Evolutionary conservation across 108 stramenopile genomes (phyloP).

Genomic region (Cyclostephanos invisitatus): DNA sequence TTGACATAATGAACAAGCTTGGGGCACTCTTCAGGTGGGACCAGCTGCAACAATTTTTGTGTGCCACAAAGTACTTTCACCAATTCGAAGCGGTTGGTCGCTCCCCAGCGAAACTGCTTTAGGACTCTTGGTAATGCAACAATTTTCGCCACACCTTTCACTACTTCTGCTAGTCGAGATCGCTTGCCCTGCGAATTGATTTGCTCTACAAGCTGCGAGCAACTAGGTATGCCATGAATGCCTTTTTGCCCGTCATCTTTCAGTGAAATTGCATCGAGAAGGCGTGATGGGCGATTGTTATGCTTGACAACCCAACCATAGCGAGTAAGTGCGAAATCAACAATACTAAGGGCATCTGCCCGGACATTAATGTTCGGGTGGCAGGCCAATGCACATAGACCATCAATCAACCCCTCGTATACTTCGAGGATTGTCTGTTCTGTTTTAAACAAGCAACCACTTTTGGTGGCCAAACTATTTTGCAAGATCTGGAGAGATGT

Average conservation of each 20-base stretch:
- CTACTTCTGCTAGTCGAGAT: conserved; percentile 78
- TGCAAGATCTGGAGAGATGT: conserved; percentile 39
- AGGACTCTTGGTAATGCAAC: conserved; percentile 60
- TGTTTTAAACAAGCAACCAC: not conserved
- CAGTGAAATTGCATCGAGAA: conserved; percentile 65
- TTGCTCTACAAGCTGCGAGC: conserved; percentile 52
- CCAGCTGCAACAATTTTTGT: conserved; percentile 62
- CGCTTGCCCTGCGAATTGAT: conserved; percentile 75
- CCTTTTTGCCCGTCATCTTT: conserved; percentile 63
- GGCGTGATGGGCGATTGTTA: conserved; percentile 53
- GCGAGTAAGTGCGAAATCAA: conserved; percentile 80
- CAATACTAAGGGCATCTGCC: conserved; percentile 67
- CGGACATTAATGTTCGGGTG: conserved; percentile 87
- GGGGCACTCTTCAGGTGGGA: conserved; percentile 84
- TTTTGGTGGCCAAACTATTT: conserved; percentile 16
- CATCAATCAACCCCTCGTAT: conserved; percentile 82
- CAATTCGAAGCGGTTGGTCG: conserved; percentile 57
- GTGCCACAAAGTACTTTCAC: conserved; percentile 71
- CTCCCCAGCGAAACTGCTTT: conserved; percentile 58
- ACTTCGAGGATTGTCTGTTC: conserved; percentile 46
- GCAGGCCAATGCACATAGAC: conserved; percentile 77
- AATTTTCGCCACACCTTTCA: conserved; percentile 83
- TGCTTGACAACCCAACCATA: conserved; percentile 77
- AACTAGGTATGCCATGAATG: conserved; percentile 73
- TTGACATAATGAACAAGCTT: conserved; percentile 85